phyloP scores from a whole-genome alignment of 108 stramenopile species.

The Discostella stelligeroides region DNA sequence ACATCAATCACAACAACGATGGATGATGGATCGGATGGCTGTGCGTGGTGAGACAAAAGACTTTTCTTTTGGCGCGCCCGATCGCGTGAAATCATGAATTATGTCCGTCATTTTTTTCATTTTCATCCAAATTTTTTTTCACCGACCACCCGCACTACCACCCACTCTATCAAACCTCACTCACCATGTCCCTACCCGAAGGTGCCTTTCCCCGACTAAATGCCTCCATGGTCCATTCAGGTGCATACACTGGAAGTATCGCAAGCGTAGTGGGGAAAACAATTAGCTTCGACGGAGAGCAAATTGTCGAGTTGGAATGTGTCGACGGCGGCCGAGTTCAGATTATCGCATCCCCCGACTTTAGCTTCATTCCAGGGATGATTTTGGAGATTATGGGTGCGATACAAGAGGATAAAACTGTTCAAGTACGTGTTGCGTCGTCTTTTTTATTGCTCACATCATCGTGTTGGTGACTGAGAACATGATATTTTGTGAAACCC shows the following conservation, averaged over 20 bases:
- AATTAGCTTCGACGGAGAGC: conserved; percentile 33
- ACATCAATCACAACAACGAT: too few species aligned
- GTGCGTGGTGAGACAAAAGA: too few species aligned
- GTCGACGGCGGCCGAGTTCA: conserved; percentile 35
- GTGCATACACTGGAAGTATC: conserved; percentile 41
- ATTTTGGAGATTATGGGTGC: conserved; percentile 39
- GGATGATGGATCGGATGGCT: too few species aligned
- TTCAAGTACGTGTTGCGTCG: conserved; percentile 33
- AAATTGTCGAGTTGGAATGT: conserved; percentile 24
- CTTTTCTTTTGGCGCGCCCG: too few species aligned
- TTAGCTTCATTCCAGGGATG: conserved; percentile 17
- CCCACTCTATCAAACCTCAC: not conserved
- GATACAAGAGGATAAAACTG: not conserved
- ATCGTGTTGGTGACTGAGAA: not conserved
- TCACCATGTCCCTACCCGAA: conserved; percentile 51
- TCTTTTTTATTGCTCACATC: not conserved
- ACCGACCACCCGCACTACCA: too few species aligned
- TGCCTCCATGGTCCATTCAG: conserved; percentile 59
- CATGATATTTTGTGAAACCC: not conserved
- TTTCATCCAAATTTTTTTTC: too few species aligned
- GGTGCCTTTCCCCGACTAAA: conserved; percentile 73
- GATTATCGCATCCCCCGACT: conserved; percentile 13
- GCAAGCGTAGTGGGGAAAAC: conserved; percentile 30
- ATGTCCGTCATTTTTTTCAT: too few species aligned
- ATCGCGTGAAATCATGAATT: too few species aligned